A percentile compares a stretch with the other conserved stretches of the same genome.
These are phyloP conservation scores for Stagonosporopsis vannaccii DNA, from an alignment of 2,329 filamentous ascomycete species.

Conservation along the genomic window DNA sequence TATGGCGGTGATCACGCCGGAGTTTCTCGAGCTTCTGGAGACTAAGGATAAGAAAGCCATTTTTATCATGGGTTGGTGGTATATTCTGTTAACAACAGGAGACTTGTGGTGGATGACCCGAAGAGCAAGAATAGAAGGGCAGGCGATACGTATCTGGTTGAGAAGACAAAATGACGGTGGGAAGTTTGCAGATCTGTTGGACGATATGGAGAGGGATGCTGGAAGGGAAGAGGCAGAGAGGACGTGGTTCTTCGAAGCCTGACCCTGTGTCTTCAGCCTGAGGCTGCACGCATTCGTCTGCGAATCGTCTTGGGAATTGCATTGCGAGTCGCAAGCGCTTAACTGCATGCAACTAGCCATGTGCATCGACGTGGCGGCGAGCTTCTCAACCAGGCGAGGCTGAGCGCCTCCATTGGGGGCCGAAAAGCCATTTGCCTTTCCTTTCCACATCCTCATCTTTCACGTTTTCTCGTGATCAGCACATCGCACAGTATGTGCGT, in stretches of 20 bases:
- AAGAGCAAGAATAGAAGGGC: constrained; percentile 35
- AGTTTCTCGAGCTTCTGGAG: constrained; percentile 57
- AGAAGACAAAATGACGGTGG: constrained; percentile 21
- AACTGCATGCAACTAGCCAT: not conserved
- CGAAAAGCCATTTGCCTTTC: too few relatives aligned
- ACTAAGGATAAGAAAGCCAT: constrained; percentile 62
- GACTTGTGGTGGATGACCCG: constrained; percentile 40
- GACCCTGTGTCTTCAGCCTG: not conserved
- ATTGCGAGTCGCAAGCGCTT: not conserved
- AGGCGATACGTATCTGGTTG: constrained; percentile 36
- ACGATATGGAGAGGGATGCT: constrained; percentile 6
- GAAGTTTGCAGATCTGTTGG: constrained; percentile 14
- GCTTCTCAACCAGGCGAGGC: not conserved
- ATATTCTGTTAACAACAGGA: constrained; percentile 50
- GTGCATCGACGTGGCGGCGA: not conserved
- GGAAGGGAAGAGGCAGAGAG: not conserved
- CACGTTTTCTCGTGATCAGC: too few relatives aligned
- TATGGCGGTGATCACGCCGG: constrained; percentile 54
- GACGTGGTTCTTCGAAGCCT: constrained; percentile 2
- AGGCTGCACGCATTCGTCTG: not conserved
- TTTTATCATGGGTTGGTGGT: constrained; percentile 65
- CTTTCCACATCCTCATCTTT: too few relatives aligned
- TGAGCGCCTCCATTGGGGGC: not conserved
- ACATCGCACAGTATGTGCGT: too few relatives aligned
- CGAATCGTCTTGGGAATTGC: not conserved